These are phyloP conservation scores for Amoebophrya sp. DNA, from an alignment of 169 alveolate species.

Conservation along the genomic window DNA sequence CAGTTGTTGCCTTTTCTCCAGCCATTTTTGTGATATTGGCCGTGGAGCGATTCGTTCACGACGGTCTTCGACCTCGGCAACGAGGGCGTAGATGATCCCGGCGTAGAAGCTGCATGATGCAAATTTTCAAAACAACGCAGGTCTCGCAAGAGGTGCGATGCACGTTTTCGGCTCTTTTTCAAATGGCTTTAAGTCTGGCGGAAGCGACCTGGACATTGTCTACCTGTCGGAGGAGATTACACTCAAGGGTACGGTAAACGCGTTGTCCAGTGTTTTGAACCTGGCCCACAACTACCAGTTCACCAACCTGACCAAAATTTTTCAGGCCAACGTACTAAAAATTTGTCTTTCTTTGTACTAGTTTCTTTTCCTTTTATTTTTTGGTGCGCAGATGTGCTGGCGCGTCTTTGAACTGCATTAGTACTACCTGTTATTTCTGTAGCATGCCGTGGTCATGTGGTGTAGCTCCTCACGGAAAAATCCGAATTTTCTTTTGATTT, in stretches of 20 bases:
- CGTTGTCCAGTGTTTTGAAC: neutral
- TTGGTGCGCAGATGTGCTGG: no score
- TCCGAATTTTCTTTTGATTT: no score
- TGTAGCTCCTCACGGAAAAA: no score
- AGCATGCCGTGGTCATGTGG: no score
- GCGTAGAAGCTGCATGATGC: no score
- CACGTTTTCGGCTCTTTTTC: neutral
- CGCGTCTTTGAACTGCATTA: no score
- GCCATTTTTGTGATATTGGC: no score
- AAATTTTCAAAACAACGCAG: neutral
- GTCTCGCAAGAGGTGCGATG: neutral
- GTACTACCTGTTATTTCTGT: no score
- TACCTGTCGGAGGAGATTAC: neutral
- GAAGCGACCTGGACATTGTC: neutral
- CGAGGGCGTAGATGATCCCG: no score
- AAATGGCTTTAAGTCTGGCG: neutral
- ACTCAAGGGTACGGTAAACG: neutral
- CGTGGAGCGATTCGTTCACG: no score
- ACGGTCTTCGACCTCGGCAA: no score
- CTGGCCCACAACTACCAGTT: neutral
- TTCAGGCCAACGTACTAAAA: conserved; percentile 9
- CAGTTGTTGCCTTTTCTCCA: no score
- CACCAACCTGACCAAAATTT: neutral
- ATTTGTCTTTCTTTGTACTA: neutral
- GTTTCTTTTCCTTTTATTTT: neutral